Base-by-base conservation (phyloP, 1,284 basidiomycete genomes). In the Marasmius oreades region DNA sequence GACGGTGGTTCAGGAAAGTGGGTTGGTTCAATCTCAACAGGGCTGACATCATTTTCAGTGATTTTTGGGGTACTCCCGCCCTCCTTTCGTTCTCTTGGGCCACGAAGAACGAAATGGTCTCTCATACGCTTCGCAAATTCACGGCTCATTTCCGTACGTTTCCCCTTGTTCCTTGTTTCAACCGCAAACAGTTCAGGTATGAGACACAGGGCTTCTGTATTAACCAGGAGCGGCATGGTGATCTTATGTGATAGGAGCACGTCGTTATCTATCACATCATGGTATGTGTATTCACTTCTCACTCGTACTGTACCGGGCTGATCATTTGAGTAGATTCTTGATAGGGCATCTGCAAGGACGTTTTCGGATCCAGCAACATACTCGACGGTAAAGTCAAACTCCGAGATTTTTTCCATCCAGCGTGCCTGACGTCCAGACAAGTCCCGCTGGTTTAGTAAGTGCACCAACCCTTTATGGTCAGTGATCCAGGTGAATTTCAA, bases 381-480 rank as follows among this genome's bases (percentile, higher is more conserved):
- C 14, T 31, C 47, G 1, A 50, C 47, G 2, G n/a, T 10, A 31
- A 63, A 66, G 47, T 62, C 55, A 48, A 54, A 61, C 14, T 57
- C 52, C 1, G 43, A 31, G 6, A 61, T 23, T 57, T 52, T 68
- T 42, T 42, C 39, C 6, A 42, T 8, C 39, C 39, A 42, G 39
- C 39, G 39, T 2, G 39, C 39, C 39, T 50, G 66, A 3, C 62
- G 61, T 1, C 56, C 43, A 4, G 58, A 61, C 8, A 63, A 24
- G 6, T 53, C 54, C 44, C 60, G 59, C 44, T 57, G 45, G 10
- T 48, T 57, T 42, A 48, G 22, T 26, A 53, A 31, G 39, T 53
- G 52, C 11, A 44, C n/a, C 14, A 53, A 39, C 24, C 52, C 42
- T 23, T 53, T 53, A n/a, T 53, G 52, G 23, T 53, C 52, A 18